Conservation (phyloP, 139 green algal species). For the Mychonastes homosphaera region DNA sequence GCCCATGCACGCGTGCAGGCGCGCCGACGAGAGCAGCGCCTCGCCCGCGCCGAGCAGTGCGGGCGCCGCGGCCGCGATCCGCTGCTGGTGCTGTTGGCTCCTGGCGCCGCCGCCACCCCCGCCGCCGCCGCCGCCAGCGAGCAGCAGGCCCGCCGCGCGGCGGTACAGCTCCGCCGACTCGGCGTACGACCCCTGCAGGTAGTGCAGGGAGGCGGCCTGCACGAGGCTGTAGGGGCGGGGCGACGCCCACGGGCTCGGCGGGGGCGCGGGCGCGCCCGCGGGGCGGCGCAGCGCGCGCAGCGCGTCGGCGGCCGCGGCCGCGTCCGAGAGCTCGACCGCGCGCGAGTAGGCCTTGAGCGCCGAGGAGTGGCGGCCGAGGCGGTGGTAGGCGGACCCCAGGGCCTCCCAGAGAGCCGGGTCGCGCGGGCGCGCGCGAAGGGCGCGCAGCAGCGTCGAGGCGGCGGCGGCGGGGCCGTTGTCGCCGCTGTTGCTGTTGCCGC, state of each 20-base stretch:
- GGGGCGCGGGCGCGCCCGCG: too few relatives aligned
- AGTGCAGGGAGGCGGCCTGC: slow-evolving; percentile 40
- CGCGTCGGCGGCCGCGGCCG: too few relatives aligned
- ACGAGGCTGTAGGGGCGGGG: slow-evolving; percentile 39
- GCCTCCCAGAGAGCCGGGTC: slow-evolving; percentile 59
- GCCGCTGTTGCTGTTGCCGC: too few relatives aligned
- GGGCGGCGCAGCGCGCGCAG: too few relatives aligned
- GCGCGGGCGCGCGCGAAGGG: too few relatives aligned
- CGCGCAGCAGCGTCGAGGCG: too few relatives aligned
- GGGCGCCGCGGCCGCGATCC: too few relatives aligned
- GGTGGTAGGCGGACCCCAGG: slow-evolving; percentile 46
- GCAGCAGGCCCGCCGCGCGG: neutral
- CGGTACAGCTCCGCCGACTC: slow-evolving; percentile 17
- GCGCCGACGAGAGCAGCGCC: slow-evolving; percentile 31
- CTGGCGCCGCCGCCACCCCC: neutral
- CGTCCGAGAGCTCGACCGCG: slow-evolving; percentile 54
- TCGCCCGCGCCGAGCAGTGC: slow-evolving; percentile 38
- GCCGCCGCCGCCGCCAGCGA: neutral
- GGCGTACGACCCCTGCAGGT: slow-evolving; percentile 33
- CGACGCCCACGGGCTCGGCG: too few relatives aligned
- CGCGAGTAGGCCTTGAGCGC: slow-evolving; percentile 56
- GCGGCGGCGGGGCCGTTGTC: too few relatives aligned
- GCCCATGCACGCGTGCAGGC: slow-evolving; percentile 29
- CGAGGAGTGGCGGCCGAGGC: slow-evolving; percentile 29
- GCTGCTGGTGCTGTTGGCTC: too few relatives aligned